Evolutionary conservation across 352 stramenopile species (phyloP), one percentile per base, ranked within the genome.

Genomic region (Albugo candida): DNA sequence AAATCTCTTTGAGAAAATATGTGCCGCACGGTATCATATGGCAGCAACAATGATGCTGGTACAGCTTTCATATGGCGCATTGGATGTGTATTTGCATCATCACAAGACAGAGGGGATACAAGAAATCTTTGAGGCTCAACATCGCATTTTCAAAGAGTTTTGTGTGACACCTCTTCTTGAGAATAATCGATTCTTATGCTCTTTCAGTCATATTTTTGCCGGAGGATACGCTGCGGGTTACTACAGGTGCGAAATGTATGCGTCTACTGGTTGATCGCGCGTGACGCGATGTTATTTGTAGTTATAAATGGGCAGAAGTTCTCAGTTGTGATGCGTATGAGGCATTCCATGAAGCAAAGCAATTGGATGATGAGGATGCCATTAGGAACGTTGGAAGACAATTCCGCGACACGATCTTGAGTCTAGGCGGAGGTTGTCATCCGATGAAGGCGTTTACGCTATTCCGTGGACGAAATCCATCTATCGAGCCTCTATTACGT

Each of bases 151-250:
- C 48, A n/a, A 42, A 40, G 66, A 72, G 16, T 83, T 72, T 49
- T 87, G 83, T 14, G 84, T 97, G 13, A 59, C 95, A 45, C 63
- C 70, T 49, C 92, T 93, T 20, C 68, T 98, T 3, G 55, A 70
- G 36, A 88, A 97, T 51, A 93, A 99, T 65, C 70, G 92, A 34
- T 99, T 98, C 64, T 67, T 99, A n/a, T 98, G 93, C 60, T 88
- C 84, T 34, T 99, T 99, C 63, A 75, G 64, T 24, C 95, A 99
- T 64, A 99, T 99, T 53, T 98, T 99, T 61, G 95, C 88, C 0
- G 93, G 94, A 1, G 93, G 93, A 34, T 98, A 98, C 60, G 78
- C 88, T n/a, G 92, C 93, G 8, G 93, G 94, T 19, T 99, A 97
- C 64, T 98, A 97, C 67, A 87, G 61, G 53, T 97, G 92, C 59